Base-by-base conservation (phyloP, 2,329 filamentous ascomycete genomes). In the Trichoderma brevicompactum region DNA sequence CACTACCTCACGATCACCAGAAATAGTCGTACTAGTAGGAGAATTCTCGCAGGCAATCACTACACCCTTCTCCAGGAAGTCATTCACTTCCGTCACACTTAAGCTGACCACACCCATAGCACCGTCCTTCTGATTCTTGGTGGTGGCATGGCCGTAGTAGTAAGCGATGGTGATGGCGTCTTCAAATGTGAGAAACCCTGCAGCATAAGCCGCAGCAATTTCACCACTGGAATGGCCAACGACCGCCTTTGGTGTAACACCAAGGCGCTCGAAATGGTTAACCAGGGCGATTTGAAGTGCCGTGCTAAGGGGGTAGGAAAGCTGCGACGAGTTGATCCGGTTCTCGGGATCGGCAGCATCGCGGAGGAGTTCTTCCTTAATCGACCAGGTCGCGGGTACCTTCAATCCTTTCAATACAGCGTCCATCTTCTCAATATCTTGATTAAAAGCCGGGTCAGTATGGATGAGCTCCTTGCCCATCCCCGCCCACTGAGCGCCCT, bases 281-380 rank as follows among this genome's bases (percentile, higher is more conserved):
- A 76, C 77, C 2, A 83, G 68, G 0, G 74, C 83, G 2, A 87
- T 75, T 68, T 87, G 85, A 1, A 87, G 48, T 0, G 84, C 83
- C 0, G 84, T 86, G 59, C 81, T 85, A 1, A 85, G 70, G 0
- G 85, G 81, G 67, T 87, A 84, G 0, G 81, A 78, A 23, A 84
- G 68, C 3, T 77, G 75, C 0, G 81, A 75, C n/a, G 70, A 59
- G 41, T 73, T 56, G 34, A 73, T 69, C n/a, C 48, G 46, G 8
- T 73, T 61, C 15, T 70, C 53, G 0, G 74, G 41, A 46, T 66
- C 58, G 28, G 43, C 32, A 15, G 60, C 41, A 49, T 56, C 32
- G 5, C 49, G 50, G 5, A 58, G 60, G 9, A 62, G 55, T 64
- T 67, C 65, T 10, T 65, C 54, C 17, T 64, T 46, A 12, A 69